A percentile compares a stretch with the other conserved stretches of the same genome.
phyloP scores from a whole-genome alignment of 2,329 filamentous ascomycete genomes.

The Catunica adiposa region DNA sequence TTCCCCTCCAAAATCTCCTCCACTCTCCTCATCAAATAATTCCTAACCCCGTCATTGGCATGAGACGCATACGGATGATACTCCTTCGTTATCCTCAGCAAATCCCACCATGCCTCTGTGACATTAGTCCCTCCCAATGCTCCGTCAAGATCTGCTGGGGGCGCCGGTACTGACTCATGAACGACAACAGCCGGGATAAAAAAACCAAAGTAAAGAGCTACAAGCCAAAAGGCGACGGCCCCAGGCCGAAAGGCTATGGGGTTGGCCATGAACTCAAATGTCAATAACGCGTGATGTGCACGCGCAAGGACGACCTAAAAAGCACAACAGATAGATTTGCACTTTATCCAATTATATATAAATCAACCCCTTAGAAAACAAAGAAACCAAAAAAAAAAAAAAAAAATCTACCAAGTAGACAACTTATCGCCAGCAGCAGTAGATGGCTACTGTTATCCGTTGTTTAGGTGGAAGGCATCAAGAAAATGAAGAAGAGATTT shows the following conservation, averaged over 20 bases:
- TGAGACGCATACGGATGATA: constrained; percentile 85
- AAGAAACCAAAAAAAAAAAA: not conserved
- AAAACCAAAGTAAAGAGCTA: constrained; percentile 60
- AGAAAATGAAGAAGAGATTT: too few relatives aligned
- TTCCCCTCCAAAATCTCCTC: constrained; percentile 51
- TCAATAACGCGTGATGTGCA: too few relatives aligned
- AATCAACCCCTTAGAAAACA: not conserved
- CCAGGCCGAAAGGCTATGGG: constrained; percentile 62
- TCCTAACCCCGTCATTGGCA: constrained; percentile 62
- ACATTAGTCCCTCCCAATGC: constrained; percentile 55
- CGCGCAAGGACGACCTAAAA: too few relatives aligned
- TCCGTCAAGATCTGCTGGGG: constrained; percentile 39
- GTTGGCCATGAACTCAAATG: constrained; percentile 22
- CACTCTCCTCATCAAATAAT: constrained; percentile 58
- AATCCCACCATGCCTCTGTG: constrained; percentile 71
- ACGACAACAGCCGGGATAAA: constrained; percentile 55
- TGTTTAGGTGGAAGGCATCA: too few relatives aligned
- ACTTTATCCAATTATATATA: not conserved
- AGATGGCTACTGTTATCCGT: too few relatives aligned
- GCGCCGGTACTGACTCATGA: constrained; percentile 50
- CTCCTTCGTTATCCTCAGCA: constrained; percentile 54
- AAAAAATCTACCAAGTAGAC: not conserved
- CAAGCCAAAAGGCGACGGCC: constrained; percentile 68
- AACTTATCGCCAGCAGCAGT: too few relatives aligned
- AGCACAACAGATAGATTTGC: not conserved